Evolutionary conservation across 305 asterid genomes (phyloP), one percentile per base, ranked within the genome.

Genomic region (Fraxinus xanthoxyloides): DNA sequence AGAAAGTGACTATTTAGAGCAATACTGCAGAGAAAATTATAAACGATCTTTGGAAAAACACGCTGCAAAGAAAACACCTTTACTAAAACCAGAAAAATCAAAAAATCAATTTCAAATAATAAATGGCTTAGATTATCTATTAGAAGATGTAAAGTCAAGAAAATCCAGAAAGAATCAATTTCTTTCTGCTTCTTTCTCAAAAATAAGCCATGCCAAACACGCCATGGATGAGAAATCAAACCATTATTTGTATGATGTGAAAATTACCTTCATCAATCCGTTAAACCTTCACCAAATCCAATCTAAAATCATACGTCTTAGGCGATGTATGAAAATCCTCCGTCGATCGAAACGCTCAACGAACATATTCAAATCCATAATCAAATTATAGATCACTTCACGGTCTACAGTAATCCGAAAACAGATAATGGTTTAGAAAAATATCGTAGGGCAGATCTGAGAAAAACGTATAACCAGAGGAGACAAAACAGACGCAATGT

Each of bases 331-430:
- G n/a, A 65, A 65, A 26, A 26, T 0, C 12, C 34, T 76, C 67
- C 5, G 24, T 72, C 40, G 36, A 35, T 24, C 12, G 7, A 48
- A 34, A 21, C 15, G 69, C 36, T 0, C 12, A 21, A 4, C 63
- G 23, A 76, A 77, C 56, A 72, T 0, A 23, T 6, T 4, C 23
- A 79, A 84, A 82, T 28, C 90, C 91, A 88, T 84, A 43, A 5
- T 63, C 89, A 72, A 82, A 72, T 35, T 76, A 86, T 63, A 86
- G 91, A 88, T 86, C 91, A 80, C 2, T 61, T 9, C 24, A 1
- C 91, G 87, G 87, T 74, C 87, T 56, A 75, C 13, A 24, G 43
- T 19, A 51, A 63, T 77, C 17, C 3, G 40, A 0, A 3, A 2
- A 13, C 30, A 19, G n/a, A 76, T 72, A 2, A 15, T 9, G 12